Evolutionary conservation across 805 yeast species (phyloP).

Genomic region (Myxozyma monticola): DNA sequence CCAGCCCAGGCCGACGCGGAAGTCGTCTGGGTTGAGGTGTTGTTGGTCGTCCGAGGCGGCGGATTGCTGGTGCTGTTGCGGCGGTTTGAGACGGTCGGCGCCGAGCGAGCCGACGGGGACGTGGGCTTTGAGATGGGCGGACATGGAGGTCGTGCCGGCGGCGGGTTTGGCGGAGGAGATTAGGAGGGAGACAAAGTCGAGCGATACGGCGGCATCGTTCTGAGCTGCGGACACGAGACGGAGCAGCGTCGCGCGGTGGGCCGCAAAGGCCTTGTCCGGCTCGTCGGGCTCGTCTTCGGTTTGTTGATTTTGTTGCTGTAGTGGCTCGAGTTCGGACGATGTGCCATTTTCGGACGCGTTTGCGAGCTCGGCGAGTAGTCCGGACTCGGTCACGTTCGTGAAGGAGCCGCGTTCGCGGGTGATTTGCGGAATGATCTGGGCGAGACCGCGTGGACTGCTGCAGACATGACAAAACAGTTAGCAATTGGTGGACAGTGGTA

Average conservation of each 20-base stretch:
- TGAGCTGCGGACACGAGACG: constrained; percentile 52
- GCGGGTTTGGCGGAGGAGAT: constrained; percentile 81
- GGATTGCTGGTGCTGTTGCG: constrained; percentile 24
- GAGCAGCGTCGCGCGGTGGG: constrained; percentile 33
- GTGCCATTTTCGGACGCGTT: constrained; percentile 22
- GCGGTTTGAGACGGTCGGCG: constrained; percentile 35
- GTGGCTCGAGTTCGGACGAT: not conserved
- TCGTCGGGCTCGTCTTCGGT: constrained; percentile 3
- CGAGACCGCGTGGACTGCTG: constrained; percentile 30
- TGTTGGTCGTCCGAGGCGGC: constrained; percentile 35
- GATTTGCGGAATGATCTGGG: constrained; percentile 55
- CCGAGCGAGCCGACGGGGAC: constrained; percentile 73
- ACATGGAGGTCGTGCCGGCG: constrained; percentile 83
- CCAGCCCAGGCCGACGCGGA: constrained; percentile 73
- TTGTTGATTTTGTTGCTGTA: not conserved
- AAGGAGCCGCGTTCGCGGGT: constrained; percentile 62
- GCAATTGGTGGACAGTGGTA: not conserved
- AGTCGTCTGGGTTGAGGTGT: constrained; percentile 48
- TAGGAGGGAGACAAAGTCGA: constrained; percentile 83
- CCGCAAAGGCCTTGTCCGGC: constrained; percentile 28
- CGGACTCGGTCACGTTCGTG: constrained; percentile 56
- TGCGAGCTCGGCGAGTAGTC: constrained; percentile 38
- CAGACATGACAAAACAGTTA: not conserved
- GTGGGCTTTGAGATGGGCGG: constrained; percentile 72
- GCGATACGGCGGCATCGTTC: constrained; percentile 83